Percentiles rank a stretch among this genome's conserved stretches.
Conservation (phyloP, 2,329 filamentous ascomycete species). For the Taxawa tesnikishii region DNA sequence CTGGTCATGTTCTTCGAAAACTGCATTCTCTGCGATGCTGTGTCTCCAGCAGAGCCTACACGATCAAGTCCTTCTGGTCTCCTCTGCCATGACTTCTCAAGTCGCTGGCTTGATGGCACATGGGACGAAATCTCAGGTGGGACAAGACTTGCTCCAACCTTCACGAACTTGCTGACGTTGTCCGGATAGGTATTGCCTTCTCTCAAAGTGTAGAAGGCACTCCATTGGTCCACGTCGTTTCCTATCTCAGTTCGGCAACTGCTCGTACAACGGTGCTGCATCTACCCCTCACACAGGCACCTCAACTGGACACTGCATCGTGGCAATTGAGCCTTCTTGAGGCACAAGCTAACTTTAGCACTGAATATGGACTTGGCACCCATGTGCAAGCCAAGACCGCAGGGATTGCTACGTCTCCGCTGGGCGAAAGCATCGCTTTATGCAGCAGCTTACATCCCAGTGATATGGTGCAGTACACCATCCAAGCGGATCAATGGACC, state of each 20-base stretch:
- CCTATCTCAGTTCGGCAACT: constrained; percentile 21
- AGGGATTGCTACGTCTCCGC: constrained; percentile 37
- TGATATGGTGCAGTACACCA: constrained; percentile 45
- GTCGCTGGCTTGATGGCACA: constrained; percentile 22
- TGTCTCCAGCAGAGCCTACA: too few species aligned
- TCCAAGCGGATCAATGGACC: constrained; percentile 28
- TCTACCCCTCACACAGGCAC: constrained; percentile 5
- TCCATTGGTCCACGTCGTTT: constrained; percentile 22
- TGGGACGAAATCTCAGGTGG: constrained; percentile 28
- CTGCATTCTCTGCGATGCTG: not conserved
- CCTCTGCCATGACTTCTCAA: not conserved
- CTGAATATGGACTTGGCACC: constrained; percentile 36
- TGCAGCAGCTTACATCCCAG: constrained; percentile 43
- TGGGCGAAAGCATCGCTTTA: constrained; percentile 34
- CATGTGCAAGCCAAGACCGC: constrained; percentile 38
- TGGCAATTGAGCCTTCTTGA: constrained; percentile 29
- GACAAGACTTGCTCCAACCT: not conserved
- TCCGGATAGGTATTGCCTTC: constrained; percentile 19
- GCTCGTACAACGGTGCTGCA: constrained; percentile 20
- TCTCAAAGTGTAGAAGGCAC: constrained; percentile 7
- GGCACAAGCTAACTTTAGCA: constrained; percentile 30
- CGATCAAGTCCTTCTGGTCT: not conserved
- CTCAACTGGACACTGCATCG: constrained; percentile 11
- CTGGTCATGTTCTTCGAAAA: not conserved
- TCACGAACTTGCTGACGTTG: constrained; percentile 1